phyloP scores from a whole-genome alignment of 2,329 filamentous ascomycete genomes.

The Sarocladiaceae sp. region DNA sequence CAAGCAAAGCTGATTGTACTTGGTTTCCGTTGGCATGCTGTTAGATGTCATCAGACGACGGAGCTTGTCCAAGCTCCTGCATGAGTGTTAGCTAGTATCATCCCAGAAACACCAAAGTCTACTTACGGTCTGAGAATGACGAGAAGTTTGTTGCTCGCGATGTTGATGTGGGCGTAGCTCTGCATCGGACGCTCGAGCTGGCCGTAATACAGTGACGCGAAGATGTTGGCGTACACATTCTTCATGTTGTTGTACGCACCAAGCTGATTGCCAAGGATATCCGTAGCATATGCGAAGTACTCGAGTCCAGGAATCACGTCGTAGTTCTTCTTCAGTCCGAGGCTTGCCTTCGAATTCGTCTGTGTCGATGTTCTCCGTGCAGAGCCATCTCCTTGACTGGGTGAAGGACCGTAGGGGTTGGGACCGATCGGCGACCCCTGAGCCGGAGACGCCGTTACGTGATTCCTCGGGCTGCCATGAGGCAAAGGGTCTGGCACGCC shows the following conservation, averaged over 20 bases:
- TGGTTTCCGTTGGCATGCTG: slow-evolving; percentile 36
- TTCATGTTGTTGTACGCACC: slow-evolving; percentile 76
- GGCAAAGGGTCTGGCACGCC: slow-evolving; percentile 20
- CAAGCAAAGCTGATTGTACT: slow-evolving; percentile 61
- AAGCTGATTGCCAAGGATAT: slow-evolving; percentile 78
- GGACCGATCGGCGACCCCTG: slow-evolving; percentile 50
- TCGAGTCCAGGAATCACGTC: slow-evolving; percentile 85
- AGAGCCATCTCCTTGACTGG: slow-evolving; percentile 29
- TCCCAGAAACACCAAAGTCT: not conserved
- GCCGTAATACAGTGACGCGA: slow-evolving; percentile 84
- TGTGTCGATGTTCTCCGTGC: slow-evolving; percentile 36
- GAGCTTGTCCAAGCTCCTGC: slow-evolving; percentile 47
- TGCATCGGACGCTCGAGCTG: slow-evolving; percentile 84
- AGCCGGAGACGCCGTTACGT: slow-evolving; percentile 45
- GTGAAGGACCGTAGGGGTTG: slow-evolving; percentile 26
- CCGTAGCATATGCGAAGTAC: slow-evolving; percentile 82
- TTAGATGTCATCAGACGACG: slow-evolving; percentile 33
- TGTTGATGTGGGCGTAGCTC: slow-evolving; percentile 63
- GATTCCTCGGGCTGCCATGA: slow-evolving; percentile 43
- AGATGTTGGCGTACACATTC: slow-evolving; percentile 78
- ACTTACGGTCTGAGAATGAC: slow-evolving; percentile 73
- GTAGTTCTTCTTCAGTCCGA: slow-evolving; percentile 54
- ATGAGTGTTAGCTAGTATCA: slow-evolving; percentile 7
- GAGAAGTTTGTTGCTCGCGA: slow-evolving; percentile 55
- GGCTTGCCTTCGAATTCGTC: slow-evolving; percentile 41